These are phyloP conservation scores for Oidium heveae DNA, from an alignment of 2,329 filamentous ascomycete genomes.

Conservation along the genomic window DNA sequence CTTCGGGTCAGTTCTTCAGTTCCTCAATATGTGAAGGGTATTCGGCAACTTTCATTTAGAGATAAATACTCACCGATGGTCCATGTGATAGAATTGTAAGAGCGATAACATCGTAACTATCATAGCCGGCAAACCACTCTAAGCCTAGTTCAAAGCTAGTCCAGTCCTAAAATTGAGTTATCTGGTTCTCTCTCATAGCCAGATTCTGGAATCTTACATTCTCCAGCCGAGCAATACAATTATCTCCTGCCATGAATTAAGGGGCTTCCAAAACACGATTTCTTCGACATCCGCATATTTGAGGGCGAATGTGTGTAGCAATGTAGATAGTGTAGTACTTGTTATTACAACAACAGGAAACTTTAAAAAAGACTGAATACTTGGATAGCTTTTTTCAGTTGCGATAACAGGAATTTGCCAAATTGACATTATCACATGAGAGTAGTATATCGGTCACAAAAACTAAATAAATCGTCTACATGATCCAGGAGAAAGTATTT, in stretches of 20 bases:
- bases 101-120: conserved; percentile 43
- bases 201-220: conserved; percentile 20
- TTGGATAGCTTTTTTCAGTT: too few species aligned
- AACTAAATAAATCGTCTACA: too few species aligned
- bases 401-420: too few species aligned
- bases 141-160: conserved; percentile 39
- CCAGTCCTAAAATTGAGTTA: too few species aligned
- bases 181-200: too few species aligned
- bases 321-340: conserved; percentile 34
- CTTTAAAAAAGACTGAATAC: too few species aligned
- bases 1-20: neutral
- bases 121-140: conserved; percentile 50
- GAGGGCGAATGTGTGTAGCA: conserved; percentile 36
- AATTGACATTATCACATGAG: too few species aligned
- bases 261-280: conserved; percentile 35
- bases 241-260: conserved; percentile 37
- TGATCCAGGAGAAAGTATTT: too few species aligned
- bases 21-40: too few species aligned
- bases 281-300: conserved; percentile 31
- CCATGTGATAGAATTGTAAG: conserved; percentile 47
- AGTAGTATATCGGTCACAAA: too few species aligned
- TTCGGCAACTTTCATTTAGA: too few species aligned
- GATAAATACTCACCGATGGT: conserved; percentile 38
- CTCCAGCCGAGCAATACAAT: conserved; percentile 26
- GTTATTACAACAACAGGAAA: conserved; percentile 22